Evolutionary conservation across 176 grass and related monocot species (phyloP), one percentile per base, ranked within the genome.

Genomic region (Carex myosuroides): DNA sequence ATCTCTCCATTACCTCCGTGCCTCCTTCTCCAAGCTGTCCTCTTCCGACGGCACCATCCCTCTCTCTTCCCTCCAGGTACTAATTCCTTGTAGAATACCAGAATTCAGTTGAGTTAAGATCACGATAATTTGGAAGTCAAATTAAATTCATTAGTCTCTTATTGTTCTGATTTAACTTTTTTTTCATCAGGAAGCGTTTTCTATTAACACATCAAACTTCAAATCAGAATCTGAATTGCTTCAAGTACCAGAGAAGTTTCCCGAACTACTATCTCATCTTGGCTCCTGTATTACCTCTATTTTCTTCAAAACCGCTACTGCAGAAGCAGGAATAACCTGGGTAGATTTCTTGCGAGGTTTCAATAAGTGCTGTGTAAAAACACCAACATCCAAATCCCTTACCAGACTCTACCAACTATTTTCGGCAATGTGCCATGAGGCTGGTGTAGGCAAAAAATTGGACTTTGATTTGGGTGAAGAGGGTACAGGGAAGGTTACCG

Each of bases 331-430:
- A 82, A 42, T 79, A 13, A 67, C 62, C 16, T 93, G 93, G 91
- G 30, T 95, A 42, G 70, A 14, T 44, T 98, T 98, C 83, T 86
- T 98, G 73, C 79, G 18, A 53, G 88, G 96, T 3, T 98, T 88
- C 86, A 98, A 98, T 80, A 80, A 74, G 75, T 95, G 95, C 96
- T 95, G 89, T 85, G 89, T 90, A 55, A 89, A 89, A 84, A 80
- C 81, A n/a, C 81, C 88, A 59, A 83, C 86, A 8, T 90, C 92
- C 22, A 87, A 80, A 50, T 93, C 96, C 42, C 65, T 98, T 24
- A 89, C 70, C 58, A 50, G 82, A 62, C 91, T 95, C 14, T 92
- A 88, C 60, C 89, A 89, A 54, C 79, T 98, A 14, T 95, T 93
- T 58, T 82, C 91, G 30, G 81, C 42, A 10, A 84, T 90, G 82